Evolutionary conservation across 225 moss, liverwort and hornwort genomes (phyloP), one percentile per base, ranked within the genome.

Genomic region (Sphagnum tenellum): DNA sequence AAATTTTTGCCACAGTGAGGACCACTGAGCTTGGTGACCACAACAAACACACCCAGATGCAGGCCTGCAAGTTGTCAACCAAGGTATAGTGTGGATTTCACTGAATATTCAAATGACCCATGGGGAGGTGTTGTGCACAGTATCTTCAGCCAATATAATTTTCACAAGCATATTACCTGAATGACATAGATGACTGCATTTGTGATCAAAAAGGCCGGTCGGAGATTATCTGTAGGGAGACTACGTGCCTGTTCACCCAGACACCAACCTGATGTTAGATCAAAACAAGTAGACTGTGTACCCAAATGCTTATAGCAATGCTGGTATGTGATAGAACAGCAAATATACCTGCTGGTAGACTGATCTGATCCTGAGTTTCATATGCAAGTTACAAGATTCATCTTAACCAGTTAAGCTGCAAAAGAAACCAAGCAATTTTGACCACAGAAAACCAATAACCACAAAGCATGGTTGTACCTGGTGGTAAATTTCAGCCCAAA

Each of bases 401-500:
- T 29, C 29, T 29, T 29, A 29, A 29, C 29, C 29, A 29, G 29
- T 29, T 29, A 29, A 29, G 29, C 29, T 29, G 29, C 29, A 13
- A 51, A n/a, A 9, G 59, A 62, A 10, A n/a, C 9, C 44, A 48
- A 48, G 51, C 10, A n/a, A 48, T 56, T 4, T 61, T 12, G 68
- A 46, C 57, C 12, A 9, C 29, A 46, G 9, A 45, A 12, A 44
- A 8, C 44, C 3, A 50, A 11, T 59, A 51, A 51, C 55, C 3
- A 45, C 3, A 5, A 54, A 67, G 55, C 7, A 29, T 3, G 54
- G 8, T 50, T 66, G 64, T 71, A 98, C 96, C 82, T 98, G 96
- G 61, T 98, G 96, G 58, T 98, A 98, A 53, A 98, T 92, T 74
- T 98, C 96, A 67, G 96, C 96, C 96, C 96, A 98, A 58, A 98